phyloP scores from a whole-genome alignment of 805 yeast species.

The Candida quercuum region DNA sequence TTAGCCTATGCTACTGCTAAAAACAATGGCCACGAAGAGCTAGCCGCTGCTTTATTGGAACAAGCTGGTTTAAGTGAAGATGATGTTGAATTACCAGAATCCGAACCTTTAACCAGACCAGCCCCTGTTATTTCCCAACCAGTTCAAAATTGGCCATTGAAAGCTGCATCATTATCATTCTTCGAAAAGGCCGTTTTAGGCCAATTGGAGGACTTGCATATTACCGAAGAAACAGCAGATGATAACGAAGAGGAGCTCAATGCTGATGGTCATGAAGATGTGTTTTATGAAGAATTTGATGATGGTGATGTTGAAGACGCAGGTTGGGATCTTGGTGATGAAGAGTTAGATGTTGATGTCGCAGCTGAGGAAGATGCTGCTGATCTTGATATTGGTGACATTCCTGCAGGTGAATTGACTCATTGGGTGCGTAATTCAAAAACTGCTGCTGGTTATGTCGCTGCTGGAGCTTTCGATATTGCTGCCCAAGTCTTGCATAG shows the following conservation, averaged over 20 bases:
- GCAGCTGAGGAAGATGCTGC: slow-evolving; percentile 49
- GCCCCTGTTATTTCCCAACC: slow-evolving; percentile 43
- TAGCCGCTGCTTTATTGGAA: slow-evolving; percentile 66
- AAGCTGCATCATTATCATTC: slow-evolving; percentile 64
- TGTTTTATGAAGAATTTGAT: slow-evolving; percentile 23
- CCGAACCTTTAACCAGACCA: slow-evolving; percentile 38
- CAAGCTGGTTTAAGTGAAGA: slow-evolving; percentile 62
- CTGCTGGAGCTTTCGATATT: slow-evolving; percentile 94
- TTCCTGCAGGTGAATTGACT: slow-evolving; percentile 47
- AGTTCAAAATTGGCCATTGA: slow-evolving; percentile 73
- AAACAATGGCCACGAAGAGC: slow-evolving; percentile 70
- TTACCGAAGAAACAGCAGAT: slow-evolving; percentile 38
- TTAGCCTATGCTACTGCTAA: slow-evolving; percentile 92
- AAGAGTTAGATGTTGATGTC: slow-evolving; percentile 63
- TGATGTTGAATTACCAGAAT: slow-evolving; percentile 62
- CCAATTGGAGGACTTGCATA: slow-evolving; percentile 58
- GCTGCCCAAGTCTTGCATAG: slow-evolving; percentile 90
- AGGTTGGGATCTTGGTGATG: slow-evolving; percentile 83
- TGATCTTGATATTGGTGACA: slow-evolving; percentile 27
- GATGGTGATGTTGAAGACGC: slow-evolving; percentile 51
- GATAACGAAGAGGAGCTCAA: slow-evolving; percentile 7
- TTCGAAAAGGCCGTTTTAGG: slow-evolving; percentile 84
- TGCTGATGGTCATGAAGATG: background rate
- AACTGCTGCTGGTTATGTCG: slow-evolving; percentile 87
- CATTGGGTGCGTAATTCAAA: slow-evolving; percentile 86